phyloP scores from a whole-genome alignment of 371 early-diverging fungal genomes.

The Saksenaea vasiformis region DNA sequence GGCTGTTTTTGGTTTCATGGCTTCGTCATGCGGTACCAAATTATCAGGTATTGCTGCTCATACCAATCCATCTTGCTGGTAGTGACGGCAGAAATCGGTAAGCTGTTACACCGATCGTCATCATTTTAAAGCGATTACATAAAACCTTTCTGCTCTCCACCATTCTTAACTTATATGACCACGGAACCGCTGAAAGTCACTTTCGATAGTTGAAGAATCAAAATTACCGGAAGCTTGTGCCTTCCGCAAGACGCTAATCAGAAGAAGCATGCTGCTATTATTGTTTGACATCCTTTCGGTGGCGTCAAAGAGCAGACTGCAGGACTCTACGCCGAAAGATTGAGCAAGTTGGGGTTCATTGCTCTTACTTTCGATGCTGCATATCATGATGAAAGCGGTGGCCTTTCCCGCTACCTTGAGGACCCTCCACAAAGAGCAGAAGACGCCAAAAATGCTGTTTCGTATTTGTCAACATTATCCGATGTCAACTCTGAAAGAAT shows the following conservation, averaged over 20 bases:
- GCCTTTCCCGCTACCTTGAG: slow-evolving; percentile 18
- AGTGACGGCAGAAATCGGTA: no score
- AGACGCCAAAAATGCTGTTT: slow-evolving; percentile 24
- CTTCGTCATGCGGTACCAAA: no score
- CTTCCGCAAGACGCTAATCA: not conserved
- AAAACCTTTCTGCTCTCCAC: no score
- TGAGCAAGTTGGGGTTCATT: slow-evolving; percentile 20
- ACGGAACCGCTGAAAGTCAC: no score
- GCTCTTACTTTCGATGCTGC: slow-evolving; percentile 27
- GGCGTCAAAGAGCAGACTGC: slow-evolving; percentile 35
- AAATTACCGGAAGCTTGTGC: no score
- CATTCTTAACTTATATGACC: no score
- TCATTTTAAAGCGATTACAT: no score
- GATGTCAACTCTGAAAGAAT: slow-evolving; percentile 19
- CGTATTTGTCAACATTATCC: slow-evolving; percentile 12
- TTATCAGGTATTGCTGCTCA: no score
- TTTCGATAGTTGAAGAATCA: no score
- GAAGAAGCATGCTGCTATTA: slow-evolving; percentile 19
- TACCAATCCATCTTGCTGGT: no score
- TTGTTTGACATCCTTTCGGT: slow-evolving; percentile 19
- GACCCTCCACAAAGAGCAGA: slow-evolving; percentile 18
- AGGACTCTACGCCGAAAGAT: slow-evolving; percentile 16
- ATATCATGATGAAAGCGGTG: slow-evolving; percentile 22
- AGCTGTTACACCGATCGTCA: no score
- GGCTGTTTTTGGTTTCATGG: no score